Percentiles rank a stretch among this genome's conserved stretches.
Evolutionary conservation across 495 filamentous ascomycete genomes (phyloP).

Genomic region (Mytilinidion resinicola): DNA sequence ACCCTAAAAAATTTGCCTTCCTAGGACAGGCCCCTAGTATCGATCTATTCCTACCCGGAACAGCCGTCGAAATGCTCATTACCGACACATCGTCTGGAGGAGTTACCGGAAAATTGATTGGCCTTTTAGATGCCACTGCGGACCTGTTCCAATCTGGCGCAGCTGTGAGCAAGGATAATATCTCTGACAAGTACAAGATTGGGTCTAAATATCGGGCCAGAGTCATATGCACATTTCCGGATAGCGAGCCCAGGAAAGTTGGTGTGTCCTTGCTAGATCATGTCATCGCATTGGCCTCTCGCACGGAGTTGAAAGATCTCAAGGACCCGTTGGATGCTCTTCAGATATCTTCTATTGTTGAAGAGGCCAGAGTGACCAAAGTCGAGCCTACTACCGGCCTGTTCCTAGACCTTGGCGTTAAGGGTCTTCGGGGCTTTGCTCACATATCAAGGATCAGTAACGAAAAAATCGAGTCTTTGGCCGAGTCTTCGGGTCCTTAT

Average conservation of each 20-base stretch:
- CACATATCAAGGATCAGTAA: constrained; percentile 90
- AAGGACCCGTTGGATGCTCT: constrained; percentile 49
- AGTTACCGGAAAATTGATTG: constrained; percentile 85
- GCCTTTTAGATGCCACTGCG: constrained; percentile 78
- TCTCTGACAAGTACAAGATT: constrained; percentile 66
- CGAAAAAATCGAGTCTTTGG: constrained; percentile 73
- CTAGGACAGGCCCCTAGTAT: constrained; percentile 75
- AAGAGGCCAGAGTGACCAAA: constrained; percentile 66
- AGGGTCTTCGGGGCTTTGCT: constrained; percentile 73
- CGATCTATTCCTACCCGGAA: constrained; percentile 82
- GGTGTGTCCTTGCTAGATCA: constrained; percentile 83
- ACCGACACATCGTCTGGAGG: constrained; percentile 58
- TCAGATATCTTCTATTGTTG: constrained; percentile 67
- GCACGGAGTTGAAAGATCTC: constrained; percentile 30
- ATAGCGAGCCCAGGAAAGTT: constrained; percentile 69
- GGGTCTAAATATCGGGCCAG: constrained; percentile 82
- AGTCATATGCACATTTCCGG: constrained; percentile 77
- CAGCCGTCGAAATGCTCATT: constrained; percentile 77
- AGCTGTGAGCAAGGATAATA: constrained; percentile 55
- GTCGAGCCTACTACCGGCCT: constrained; percentile 73
- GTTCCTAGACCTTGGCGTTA: constrained; percentile 71
- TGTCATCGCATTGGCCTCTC: constrained; percentile 57
- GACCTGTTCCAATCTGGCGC: constrained; percentile 81
- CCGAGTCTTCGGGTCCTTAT: constrained; percentile 67
- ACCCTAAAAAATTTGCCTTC: constrained; percentile 63